Conservation (phyloP, 2,329 filamentous ascomycete species). For the Fusarium proliferatum region DNA sequence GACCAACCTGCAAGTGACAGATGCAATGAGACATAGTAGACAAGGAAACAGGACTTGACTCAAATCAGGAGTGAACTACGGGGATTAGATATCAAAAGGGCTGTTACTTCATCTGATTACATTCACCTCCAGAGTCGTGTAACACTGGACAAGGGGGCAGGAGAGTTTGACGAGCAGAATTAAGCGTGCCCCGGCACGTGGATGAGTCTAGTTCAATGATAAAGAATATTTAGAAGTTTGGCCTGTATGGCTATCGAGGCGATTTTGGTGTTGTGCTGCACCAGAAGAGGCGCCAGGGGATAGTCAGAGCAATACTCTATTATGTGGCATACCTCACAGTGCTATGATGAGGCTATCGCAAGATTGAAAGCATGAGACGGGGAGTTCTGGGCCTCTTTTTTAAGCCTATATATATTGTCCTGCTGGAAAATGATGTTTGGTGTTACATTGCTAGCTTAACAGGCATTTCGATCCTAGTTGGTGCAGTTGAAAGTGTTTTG, state of each 20-base stretch:
- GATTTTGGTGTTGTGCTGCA: slow-evolving; percentile 2
- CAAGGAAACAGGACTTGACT: background rate
- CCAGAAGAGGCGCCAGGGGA: background rate
- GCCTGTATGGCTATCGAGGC: slow-evolving; percentile 3
- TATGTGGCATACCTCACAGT: slow-evolving; percentile 6
- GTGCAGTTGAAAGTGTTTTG: background rate
- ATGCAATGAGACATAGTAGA: slow-evolving; percentile 4
- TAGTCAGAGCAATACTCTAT: background rate
- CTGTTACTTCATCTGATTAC: slow-evolving; percentile 1
- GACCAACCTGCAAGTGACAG: slow-evolving; percentile 24
- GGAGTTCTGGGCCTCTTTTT: background rate
- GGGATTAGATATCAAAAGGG: slow-evolving; percentile 22
- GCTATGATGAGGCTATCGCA: slow-evolving; percentile 25
- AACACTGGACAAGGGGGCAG: slow-evolving; percentile 17
- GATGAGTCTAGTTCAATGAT: background rate
- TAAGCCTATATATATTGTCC: background rate
- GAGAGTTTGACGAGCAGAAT: slow-evolving; percentile 2
- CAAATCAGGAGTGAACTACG: background rate
- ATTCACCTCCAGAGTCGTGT: slow-evolving; percentile 10
- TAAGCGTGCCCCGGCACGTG: slow-evolving; percentile 19
- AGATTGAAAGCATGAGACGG: background rate
- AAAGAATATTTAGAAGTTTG: background rate
- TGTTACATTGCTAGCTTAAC: background rate
- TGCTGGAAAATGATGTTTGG: background rate
- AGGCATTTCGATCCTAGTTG: background rate